Evolutionary conservation across 106 monocot species (phyloP).

Genomic region (Dendrobium catenatum): DNA sequence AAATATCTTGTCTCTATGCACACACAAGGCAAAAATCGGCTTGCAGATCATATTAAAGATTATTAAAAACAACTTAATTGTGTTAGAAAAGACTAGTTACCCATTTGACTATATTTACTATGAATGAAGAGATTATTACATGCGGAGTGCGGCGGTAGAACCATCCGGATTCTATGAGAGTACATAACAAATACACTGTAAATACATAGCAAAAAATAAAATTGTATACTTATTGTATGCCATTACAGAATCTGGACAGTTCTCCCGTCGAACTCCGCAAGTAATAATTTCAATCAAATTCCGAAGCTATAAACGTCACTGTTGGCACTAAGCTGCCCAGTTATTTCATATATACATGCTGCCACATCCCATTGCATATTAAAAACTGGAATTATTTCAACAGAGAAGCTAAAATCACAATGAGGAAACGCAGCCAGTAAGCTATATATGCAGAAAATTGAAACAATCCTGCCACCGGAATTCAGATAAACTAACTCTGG

Average conservation of each 20-base stretch:
- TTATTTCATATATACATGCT: constrained; percentile 62
- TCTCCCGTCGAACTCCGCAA: too few relatives aligned
- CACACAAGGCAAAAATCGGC: constrained; percentile 63
- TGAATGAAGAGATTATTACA: too few relatives aligned
- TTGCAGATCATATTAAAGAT: background rate
- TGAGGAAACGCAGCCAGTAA: background rate
- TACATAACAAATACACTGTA: too few relatives aligned
- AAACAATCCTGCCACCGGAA: background rate
- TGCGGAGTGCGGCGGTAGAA: too few relatives aligned
- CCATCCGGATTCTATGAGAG: too few relatives aligned
- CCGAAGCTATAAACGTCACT: constrained; percentile 95
- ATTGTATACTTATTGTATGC: too few relatives aligned
- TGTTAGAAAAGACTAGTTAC: constrained; percentile 22
- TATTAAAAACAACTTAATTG: background rate
- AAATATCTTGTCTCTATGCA: constrained; percentile 17
- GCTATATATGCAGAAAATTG: background rate
- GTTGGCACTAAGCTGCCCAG: constrained; percentile 81
- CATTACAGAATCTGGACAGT: too few relatives aligned
- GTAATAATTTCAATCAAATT: constrained; percentile 30
- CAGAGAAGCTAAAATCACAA: background rate
- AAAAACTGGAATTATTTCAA: background rate
- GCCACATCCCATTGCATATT: background rate
- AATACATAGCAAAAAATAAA: too few relatives aligned
- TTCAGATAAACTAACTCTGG: constrained; percentile 52
- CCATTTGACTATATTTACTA: constrained; percentile 76